Evolutionary conservation across 2,329 filamentous ascomycete species (phyloP).

Genomic region (Cadophora malorum): DNA sequence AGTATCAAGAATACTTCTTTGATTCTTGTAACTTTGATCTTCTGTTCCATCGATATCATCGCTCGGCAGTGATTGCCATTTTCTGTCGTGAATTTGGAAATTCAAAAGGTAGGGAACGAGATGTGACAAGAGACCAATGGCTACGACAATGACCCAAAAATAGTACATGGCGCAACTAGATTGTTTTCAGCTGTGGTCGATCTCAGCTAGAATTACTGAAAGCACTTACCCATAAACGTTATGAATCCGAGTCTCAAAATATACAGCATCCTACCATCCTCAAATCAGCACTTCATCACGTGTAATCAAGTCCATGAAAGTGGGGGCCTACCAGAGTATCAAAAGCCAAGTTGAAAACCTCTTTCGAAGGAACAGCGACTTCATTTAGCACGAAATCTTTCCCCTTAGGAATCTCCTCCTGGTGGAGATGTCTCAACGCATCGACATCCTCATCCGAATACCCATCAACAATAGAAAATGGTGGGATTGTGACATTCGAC

Average conservation of each 20-base stretch:
- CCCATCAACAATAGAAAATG: not conserved
- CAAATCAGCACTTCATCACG: conserved; percentile 2
- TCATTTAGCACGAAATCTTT: not conserved
- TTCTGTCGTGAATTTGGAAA: not conserved
- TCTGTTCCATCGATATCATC: not conserved
- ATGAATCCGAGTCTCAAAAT: conserved; percentile 48
- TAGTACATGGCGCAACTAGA: conserved; percentile 47
- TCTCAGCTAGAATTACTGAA: not conserved
- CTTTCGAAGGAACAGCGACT: not conserved
- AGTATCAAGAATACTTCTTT: not conserved
- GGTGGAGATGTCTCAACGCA: not conserved
- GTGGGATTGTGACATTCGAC: not conserved
- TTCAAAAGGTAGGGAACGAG: conserved; percentile 28
- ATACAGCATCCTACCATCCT: conserved; percentile 45
- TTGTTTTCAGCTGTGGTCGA: not conserved
- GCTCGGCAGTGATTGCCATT: not conserved
- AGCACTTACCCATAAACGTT: conserved; percentile 42
- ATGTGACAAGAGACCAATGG: conserved; percentile 48
- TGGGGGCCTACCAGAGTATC: conserved; percentile 9
- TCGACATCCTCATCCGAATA: conserved; percentile 5
- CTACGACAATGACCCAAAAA: conserved; percentile 51
- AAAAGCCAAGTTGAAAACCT: not conserved
- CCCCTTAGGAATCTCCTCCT: not conserved
- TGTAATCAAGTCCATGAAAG: not conserved
- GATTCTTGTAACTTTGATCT: not conserved